Evolutionary conservation across 192 early-diverging fungal genomes (phyloP).

Genomic region (Rhizoclosmatium sp.): DNA sequence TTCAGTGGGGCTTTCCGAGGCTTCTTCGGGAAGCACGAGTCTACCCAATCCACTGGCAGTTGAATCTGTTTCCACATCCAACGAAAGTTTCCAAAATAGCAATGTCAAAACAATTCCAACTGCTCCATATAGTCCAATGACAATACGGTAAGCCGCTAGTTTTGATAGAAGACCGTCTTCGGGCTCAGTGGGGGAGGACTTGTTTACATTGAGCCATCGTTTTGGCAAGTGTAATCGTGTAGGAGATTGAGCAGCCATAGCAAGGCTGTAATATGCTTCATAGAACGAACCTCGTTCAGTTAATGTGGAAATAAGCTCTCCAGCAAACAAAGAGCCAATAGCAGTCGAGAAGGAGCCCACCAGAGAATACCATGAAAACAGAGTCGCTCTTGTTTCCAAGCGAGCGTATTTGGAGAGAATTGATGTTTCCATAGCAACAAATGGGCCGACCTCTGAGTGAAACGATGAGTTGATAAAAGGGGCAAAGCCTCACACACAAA

Average conservation of each 20-base stretch:
- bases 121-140: slow-evolving; percentile 23
- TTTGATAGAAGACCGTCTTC: not conserved
- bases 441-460: slow-evolving; percentile 26
- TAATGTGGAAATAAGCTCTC: not conserved
- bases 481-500: not conserved
- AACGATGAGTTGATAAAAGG: not conserved
- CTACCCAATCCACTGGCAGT: not conserved
- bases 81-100: slow-evolving; percentile 3
- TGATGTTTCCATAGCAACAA: slow-evolving; percentile 35
- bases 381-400: not conserved
- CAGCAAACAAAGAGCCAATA: slow-evolving; percentile 26
- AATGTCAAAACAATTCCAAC: slow-evolving; percentile 25
- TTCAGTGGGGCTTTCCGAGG: not conserved
- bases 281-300: not conserved
- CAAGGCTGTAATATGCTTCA: not conserved
- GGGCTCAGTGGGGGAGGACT: not conserved
- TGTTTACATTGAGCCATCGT: not conserved
- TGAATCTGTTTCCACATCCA: not conserved
- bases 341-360: slow-evolving; percentile 36
- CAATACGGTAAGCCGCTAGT: slow-evolving; percentile 30
- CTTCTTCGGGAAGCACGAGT: not conserved
- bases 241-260: not conserved
- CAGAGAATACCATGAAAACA: slow-evolving; percentile 35
- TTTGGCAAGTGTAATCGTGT: not conserved
- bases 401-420: slow-evolving; percentile 11